Conservation (phyloP, 2,329 filamentous ascomycete genomes). For the Aspergillus novofumigatus region DNA sequence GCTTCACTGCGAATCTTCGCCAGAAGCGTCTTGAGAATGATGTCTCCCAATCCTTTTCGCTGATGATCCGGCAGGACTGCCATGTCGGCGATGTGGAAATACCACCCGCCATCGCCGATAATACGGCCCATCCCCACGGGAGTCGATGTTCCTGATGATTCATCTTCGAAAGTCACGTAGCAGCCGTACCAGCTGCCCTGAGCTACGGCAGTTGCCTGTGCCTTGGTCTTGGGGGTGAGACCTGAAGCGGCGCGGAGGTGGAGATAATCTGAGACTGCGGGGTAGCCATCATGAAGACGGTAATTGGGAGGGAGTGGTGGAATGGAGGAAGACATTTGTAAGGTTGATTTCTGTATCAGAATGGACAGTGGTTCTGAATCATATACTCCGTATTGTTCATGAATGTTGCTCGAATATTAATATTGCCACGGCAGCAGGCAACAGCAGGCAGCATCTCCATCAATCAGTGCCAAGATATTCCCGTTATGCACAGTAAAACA, state of each 20-base stretch:
- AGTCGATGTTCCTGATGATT: neutral
- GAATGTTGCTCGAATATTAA: neutral
- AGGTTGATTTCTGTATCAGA: neutral
- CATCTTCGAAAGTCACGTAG: conserved; percentile 29
- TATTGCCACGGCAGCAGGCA: neutral
- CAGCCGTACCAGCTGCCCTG: conserved; percentile 44
- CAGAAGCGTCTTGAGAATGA: conserved; percentile 43
- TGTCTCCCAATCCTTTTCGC: conserved; percentile 45
- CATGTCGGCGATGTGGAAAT: conserved; percentile 50
- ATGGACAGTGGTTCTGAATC: neutral
- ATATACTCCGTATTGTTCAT: neutral
- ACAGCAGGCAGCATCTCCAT: neutral
- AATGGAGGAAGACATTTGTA: neutral
- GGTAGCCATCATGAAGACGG: conserved; percentile 32
- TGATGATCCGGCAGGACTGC: conserved; percentile 49
- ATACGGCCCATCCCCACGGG: conserved; percentile 49
- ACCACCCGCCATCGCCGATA: conserved; percentile 50
- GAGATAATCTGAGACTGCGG: conserved; percentile 17
- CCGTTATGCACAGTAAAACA: no score
- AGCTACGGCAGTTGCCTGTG: conserved; percentile 35
- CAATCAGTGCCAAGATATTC: neutral
- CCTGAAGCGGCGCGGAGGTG: conserved; percentile 20
- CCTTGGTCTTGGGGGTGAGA: conserved; percentile 22
- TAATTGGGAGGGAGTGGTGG: conserved; percentile 31
- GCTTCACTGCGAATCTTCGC: conserved; percentile 39